These are phyloP conservation scores for Boletus bicolor DNA, from an alignment of 768 basidiomycete genomes.

Conservation along the genomic window DNA sequence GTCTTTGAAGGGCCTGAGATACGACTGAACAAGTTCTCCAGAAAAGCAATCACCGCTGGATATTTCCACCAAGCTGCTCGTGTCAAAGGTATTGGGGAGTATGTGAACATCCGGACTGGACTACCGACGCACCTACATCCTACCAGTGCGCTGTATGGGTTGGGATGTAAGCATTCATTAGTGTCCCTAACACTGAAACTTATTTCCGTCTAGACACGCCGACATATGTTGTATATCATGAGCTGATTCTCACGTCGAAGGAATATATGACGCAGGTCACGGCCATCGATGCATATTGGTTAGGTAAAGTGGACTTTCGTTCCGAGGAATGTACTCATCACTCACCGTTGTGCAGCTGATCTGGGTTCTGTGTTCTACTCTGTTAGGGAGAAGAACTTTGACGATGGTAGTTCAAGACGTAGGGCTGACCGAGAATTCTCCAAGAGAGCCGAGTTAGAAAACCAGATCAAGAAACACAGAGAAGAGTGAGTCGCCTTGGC, in stretches of 20 bases:
- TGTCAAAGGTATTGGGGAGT: slow-evolving; percentile 98
- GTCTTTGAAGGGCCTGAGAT: neutral
- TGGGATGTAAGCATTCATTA: slow-evolving; percentile 69
- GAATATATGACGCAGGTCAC: slow-evolving; percentile 99
- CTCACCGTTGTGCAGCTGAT: slow-evolving; percentile 56
- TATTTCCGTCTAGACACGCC: slow-evolving; percentile 67
- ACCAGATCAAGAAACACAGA: slow-evolving; percentile 81
- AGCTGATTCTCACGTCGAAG: slow-evolving; percentile 91
- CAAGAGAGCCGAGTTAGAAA: slow-evolving; percentile 86
- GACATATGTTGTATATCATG: slow-evolving; percentile 96
- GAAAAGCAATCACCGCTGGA: slow-evolving; percentile 95
- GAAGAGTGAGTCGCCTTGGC: slow-evolving; percentile 48
- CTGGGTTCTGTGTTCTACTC: slow-evolving; percentile 97
- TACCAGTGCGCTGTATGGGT: slow-evolving; percentile 92
- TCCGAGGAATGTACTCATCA: neutral
- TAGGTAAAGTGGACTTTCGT: slow-evolving; percentile 52
- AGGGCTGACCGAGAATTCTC: slow-evolving; percentile 89
- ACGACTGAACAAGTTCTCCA: slow-evolving; percentile 27
- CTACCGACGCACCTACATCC: slow-evolving; percentile 95
- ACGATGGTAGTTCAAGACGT: slow-evolving; percentile 74
- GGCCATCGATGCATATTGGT: slow-evolving; percentile 95
- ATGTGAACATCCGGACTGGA: slow-evolving; percentile 94
- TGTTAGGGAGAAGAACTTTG: slow-evolving; percentile 97
- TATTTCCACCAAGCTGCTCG: slow-evolving; percentile 99
- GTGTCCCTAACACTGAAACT: neutral